phyloP scores from a whole-genome alignment of 2,329 filamentous ascomycete genomes.

The Paecilomyces fulvus region DNA sequence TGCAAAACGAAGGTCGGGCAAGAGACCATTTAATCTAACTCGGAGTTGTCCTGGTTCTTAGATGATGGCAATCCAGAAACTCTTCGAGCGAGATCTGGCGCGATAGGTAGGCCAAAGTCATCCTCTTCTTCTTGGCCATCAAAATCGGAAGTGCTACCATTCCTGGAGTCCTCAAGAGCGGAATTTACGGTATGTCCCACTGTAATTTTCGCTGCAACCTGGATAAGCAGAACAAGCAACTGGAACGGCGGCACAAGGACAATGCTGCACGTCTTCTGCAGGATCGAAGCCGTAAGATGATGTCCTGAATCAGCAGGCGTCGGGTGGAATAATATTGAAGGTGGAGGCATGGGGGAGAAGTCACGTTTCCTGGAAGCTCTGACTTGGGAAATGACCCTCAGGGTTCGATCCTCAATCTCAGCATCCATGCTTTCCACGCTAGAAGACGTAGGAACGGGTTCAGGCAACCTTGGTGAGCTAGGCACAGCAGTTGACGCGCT shows the following conservation, averaged over 20 bases:
- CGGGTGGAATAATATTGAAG: constrained; percentile 54
- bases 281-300: constrained; percentile 54
- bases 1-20: not conserved
- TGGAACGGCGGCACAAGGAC: constrained; percentile 73
- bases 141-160: constrained; percentile 7
- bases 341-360: constrained; percentile 59
- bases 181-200: constrained; percentile 20
- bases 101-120: constrained; percentile 31
- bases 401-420: constrained; percentile 21
- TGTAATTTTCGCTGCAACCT: constrained; percentile 68
- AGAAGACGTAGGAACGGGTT: constrained; percentile 33
- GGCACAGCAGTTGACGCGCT: not conserved
- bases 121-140: constrained; percentile 19
- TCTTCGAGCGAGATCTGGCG: not conserved
- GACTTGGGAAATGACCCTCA: constrained; percentile 44
- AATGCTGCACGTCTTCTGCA: constrained; percentile 69
- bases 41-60: constrained; percentile 19
- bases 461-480: constrained; percentile 20
- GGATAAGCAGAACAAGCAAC: constrained; percentile 69
- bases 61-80: not conserved
- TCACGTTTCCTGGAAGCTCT: constrained; percentile 49
- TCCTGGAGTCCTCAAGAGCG: constrained; percentile 8
- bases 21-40: constrained; percentile 13
- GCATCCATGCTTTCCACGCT: constrained; percentile 20
- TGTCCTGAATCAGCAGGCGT: constrained; percentile 37